Evolutionary conservation across 108 stramenopile species (phyloP).

Genomic region (Nannochloropsis salina): DNA sequence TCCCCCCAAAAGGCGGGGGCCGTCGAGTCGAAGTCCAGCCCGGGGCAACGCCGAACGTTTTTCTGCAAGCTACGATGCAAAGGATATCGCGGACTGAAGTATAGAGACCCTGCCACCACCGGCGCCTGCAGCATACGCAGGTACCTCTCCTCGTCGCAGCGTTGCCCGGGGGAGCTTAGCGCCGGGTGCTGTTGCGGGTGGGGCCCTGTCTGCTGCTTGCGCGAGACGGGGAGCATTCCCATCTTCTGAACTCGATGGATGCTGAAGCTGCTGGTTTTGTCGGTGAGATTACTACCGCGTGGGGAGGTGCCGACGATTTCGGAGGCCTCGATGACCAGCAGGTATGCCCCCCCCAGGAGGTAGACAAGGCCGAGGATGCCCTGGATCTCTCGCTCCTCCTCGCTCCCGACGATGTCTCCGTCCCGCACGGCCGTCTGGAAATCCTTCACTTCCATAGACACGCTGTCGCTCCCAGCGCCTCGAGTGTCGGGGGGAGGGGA

Average conservation of each 20-base stretch:
- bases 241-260: background rate
- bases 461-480: background rate
- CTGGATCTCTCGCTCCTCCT: slow-evolving; percentile 14
- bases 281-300: background rate
- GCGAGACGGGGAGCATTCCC: background rate
- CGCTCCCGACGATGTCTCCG: background rate
- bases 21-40: background rate
- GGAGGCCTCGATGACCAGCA: background rate
- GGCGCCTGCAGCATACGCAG: slow-evolving; percentile 1
- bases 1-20: background rate
- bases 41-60: background rate
- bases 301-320: background rate
- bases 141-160: slow-evolving; percentile 13
- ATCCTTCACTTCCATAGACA: background rate
- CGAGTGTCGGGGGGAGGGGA: background rate
- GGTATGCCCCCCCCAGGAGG: slow-evolving; percentile 11
- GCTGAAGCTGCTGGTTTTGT: slow-evolving; percentile 16
- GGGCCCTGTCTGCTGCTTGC: background rate
- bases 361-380: slow-evolving; percentile 16
- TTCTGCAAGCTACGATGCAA: background rate
- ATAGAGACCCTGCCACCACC: slow-evolving; percentile 11
- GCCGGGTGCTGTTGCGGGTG: background rate
- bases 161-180: background rate
- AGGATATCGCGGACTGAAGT: background rate
- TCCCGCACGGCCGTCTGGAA: slow-evolving; percentile 1